phyloP scores from a whole-genome alignment of 179 eudicot species.

The Vitellaria paradoxa region DNA sequence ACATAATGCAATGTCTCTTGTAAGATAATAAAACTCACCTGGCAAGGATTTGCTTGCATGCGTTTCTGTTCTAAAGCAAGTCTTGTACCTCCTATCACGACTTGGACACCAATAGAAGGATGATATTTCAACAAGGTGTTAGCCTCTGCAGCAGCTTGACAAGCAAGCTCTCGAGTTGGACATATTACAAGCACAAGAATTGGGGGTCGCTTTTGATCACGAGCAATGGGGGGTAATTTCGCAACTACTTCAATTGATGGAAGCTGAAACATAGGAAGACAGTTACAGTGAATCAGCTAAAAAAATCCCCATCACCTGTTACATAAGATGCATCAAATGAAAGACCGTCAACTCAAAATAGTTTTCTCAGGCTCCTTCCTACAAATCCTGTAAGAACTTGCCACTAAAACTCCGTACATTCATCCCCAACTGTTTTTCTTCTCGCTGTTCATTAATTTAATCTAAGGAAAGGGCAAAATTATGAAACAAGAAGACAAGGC shows the following conservation, averaged over 20 bases:
- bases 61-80: constrained; percentile 82
- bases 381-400: background rate
- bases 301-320: background rate
- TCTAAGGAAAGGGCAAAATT: background rate
- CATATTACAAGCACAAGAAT: constrained; percentile 86
- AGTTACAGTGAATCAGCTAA: background rate
- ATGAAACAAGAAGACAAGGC: background rate
- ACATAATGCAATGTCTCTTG: background rate
- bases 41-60: constrained; percentile 83
- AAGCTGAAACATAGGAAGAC: constrained; percentile 56
- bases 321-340: constrained; percentile 3
- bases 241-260: constrained; percentile 85
- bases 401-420: background rate
- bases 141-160: constrained; percentile 91
- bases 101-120: constrained; percentile 85
- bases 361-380: background rate
- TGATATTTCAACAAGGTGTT: constrained; percentile 77
- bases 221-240: constrained; percentile 55
- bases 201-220: constrained; percentile 72
- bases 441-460: background rate
- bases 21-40: constrained; percentile 43
- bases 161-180: constrained; percentile 96
- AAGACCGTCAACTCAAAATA: background rate
- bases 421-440: background rate
- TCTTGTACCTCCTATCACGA: constrained; percentile 93